A percentile compares a stretch with the other conserved stretches of the same genome.
Conservation (phyloP, 805 yeast species). For the Metahyphopichia silvanorum region DNA sequence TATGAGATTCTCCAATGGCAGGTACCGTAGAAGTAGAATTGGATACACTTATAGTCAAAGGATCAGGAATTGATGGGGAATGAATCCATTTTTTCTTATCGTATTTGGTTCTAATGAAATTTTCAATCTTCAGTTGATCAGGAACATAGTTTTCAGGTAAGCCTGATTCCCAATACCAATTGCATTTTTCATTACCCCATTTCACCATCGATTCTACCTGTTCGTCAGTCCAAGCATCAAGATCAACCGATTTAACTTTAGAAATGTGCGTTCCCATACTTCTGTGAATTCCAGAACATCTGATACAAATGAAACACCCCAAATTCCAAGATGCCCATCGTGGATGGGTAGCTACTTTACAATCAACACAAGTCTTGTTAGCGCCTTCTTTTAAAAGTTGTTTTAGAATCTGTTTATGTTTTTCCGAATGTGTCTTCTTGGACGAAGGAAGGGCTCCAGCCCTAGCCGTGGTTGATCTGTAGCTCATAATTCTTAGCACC, state of each 20-base stretch:
- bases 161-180: slow-evolving; percentile 78
- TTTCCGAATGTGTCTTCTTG: slow-evolving; percentile 45
- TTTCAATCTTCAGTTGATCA: slow-evolving; percentile 79
- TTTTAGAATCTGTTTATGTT: slow-evolving; percentile 68
- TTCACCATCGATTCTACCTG: slow-evolving; percentile 76
- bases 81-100: slow-evolving; percentile 85
- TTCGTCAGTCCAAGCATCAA: slow-evolving; percentile 95
- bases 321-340: slow-evolving; percentile 98
- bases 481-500: background rate
- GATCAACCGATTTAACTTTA: slow-evolving; percentile 87
- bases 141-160: slow-evolving; percentile 72
- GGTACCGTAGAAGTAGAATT: background rate
- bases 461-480: background rate
- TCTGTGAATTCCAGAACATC: slow-evolving; percentile 95
- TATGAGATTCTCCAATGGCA: background rate
- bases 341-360: slow-evolving; percentile 86
- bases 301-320: slow-evolving; percentile 89
- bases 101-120: slow-evolving; percentile 88
- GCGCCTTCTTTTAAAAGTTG: slow-evolving; percentile 72
- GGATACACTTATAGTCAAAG: slow-evolving; percentile 34
- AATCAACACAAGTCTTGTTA: slow-evolving; percentile 85
- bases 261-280: slow-evolving; percentile 95
- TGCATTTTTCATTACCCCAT: slow-evolving; percentile 85
- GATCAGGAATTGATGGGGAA: slow-evolving; percentile 57
- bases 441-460: slow-evolving; percentile 37